These are phyloP conservation scores for Echium plantagineum DNA, from an alignment of 257 asterid species.

Conservation along the genomic window DNA sequence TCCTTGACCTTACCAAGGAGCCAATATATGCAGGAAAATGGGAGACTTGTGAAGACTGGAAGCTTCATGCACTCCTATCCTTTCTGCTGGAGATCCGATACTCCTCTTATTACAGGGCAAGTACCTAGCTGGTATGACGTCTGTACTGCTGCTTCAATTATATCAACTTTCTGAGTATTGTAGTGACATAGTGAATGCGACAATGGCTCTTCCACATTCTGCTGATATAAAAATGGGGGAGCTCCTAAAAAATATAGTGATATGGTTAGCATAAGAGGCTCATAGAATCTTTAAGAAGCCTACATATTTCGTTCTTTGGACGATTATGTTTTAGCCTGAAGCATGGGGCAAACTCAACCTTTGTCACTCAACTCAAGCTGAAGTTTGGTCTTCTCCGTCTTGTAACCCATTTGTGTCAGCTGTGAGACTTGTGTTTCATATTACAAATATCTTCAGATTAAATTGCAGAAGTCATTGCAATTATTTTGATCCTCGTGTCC, in stretches of 20 bases:
- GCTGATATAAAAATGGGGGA: background rate
- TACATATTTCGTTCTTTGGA: background rate
- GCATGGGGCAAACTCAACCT: background rate
- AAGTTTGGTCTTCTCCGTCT: background rate
- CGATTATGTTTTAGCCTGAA: background rate
- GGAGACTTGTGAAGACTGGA: conserved; percentile 87
- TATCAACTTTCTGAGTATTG: background rate
- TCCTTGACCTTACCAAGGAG: background rate
- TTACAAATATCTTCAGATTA: background rate
- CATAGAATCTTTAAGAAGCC: background rate
- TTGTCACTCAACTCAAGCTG: too few relatives aligned
- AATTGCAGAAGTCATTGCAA: background rate
- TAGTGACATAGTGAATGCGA: background rate
- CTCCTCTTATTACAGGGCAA: conserved; percentile 96
- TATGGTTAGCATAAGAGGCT: background rate
- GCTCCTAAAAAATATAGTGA: background rate
- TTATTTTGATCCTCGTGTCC: conserved; percentile 1
- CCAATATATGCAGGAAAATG: conserved; percentile 37
- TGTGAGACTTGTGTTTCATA: background rate
- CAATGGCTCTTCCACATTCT: background rate
- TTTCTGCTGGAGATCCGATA: conserved; percentile 94
- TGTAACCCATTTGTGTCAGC: background rate
- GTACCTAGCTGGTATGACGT: conserved; percentile 78
- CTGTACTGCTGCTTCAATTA: background rate
- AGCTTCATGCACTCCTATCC: conserved; percentile 74